phyloP scores from a whole-genome alignment of 2,329 filamentous ascomycete genomes.

The Pseudocercospora fuligena region DNA sequence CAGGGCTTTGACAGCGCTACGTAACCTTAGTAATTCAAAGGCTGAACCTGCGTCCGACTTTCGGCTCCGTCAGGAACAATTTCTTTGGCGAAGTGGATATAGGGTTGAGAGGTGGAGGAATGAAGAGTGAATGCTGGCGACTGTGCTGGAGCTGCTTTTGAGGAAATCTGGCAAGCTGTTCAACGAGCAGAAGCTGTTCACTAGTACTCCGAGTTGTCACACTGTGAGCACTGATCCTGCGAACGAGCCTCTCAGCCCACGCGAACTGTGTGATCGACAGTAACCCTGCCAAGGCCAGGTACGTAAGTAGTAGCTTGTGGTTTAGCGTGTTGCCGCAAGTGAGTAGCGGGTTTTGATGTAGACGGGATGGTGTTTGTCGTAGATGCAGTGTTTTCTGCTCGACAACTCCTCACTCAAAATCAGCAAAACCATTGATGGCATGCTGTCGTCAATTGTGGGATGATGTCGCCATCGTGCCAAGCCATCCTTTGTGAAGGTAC shows the following conservation, averaged over 20 bases:
- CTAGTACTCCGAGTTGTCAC: too few species aligned
- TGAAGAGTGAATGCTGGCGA: neutral
- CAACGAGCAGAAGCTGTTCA: neutral
- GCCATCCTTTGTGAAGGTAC: neutral
- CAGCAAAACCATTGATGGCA: neutral
- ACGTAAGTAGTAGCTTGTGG: neutral
- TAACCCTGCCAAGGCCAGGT: slow-evolving; percentile 6
- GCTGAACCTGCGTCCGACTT: neutral
- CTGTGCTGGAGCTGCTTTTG: neutral
- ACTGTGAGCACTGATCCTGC: neutral
- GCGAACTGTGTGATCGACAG: neutral
- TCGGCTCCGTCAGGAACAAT: neutral
- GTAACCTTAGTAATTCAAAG: neutral
- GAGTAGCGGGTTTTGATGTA: neutral
- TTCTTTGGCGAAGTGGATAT: neutral
- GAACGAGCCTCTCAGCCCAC: neutral
- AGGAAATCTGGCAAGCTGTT: neutral
- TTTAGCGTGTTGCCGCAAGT: neutral
- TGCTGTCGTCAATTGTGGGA: neutral
- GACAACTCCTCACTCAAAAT: neutral
- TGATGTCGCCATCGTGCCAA: neutral
- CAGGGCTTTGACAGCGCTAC: neutral
- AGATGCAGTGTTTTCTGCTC: too few species aligned
- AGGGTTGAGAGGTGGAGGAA: neutral
- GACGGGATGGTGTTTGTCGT: neutral